A percentile compares a stretch with the other conserved stretches of the same genome.
These are phyloP conservation scores for Hydnomerulius pinastri DNA, from an alignment of 768 basidiomycete species.

Conservation along the genomic window DNA sequence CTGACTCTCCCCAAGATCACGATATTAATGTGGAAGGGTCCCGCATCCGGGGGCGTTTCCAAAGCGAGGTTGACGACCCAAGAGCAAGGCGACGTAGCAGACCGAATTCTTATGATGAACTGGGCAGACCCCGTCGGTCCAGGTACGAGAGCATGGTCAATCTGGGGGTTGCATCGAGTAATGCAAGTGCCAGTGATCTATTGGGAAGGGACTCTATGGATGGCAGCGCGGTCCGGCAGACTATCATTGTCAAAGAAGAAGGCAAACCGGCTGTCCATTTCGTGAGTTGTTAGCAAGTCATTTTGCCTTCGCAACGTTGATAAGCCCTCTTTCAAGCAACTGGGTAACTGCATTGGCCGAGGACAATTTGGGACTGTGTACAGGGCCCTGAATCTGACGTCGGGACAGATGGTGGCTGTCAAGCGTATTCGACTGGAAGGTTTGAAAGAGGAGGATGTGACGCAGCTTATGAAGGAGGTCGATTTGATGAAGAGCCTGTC, in stretches of 20 bases:
- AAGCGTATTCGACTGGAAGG: slow-evolving; percentile 93
- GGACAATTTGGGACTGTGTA: slow-evolving; percentile 98
- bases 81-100: slow-evolving; percentile 52
- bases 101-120: slow-evolving; percentile 70
- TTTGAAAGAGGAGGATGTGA: slow-evolving; percentile 87
- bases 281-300: slow-evolving; percentile 50
- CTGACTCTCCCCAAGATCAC: slow-evolving; percentile 33
- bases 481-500: slow-evolving; percentile 87
- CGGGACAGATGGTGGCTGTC: slow-evolving; percentile 98
- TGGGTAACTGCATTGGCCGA: slow-evolving; percentile 95
- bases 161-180: slow-evolving; percentile 51
- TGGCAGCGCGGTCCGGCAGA: slow-evolving; percentile 63
- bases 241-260: slow-evolving; percentile 77
- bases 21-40: slow-evolving; percentile 36
- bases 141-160: slow-evolving; percentile 77
- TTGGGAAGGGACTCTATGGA: slow-evolving; percentile 62
- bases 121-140: slow-evolving; percentile 56
- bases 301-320: slow-evolving; percentile 12
- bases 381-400: slow-evolving; percentile 89
- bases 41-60: slow-evolving; percentile 60
- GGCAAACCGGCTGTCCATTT: slow-evolving; percentile 80
- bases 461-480: slow-evolving; percentile 91
- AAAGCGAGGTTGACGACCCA: slow-evolving; percentile 69
- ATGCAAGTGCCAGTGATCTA: slow-evolving; percentile 67
- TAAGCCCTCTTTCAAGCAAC: slow-evolving; percentile 60